Evolutionary conservation across 164 flowering plant genomes (phyloP).

Genomic region (Umbellularia californica): DNA sequence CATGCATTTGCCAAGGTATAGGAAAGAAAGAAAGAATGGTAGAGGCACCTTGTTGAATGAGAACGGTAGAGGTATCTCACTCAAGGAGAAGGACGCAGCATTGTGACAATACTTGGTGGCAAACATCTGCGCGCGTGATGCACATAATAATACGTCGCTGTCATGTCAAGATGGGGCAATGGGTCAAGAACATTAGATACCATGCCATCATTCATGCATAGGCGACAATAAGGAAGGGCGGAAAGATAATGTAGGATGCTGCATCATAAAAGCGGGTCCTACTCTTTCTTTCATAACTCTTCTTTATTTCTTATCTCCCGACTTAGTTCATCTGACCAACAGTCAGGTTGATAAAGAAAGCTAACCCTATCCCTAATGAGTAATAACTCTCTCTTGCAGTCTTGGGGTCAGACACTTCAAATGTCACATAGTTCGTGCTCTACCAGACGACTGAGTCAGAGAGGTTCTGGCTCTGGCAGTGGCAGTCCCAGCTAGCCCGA

Average conservation of each 20-base stretch:
- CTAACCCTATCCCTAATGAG: background rate
- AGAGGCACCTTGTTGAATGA: no score
- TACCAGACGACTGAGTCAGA: background rate
- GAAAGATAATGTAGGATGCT: conserved; percentile 2
- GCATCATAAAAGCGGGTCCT: background rate
- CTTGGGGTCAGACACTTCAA: no score
- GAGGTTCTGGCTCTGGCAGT: background rate
- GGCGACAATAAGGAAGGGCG: background rate
- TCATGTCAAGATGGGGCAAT: background rate
- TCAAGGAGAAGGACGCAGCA: no score
- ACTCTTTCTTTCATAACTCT: background rate
- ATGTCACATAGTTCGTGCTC: background rate
- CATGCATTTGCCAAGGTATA: no score
- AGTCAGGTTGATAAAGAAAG: background rate
- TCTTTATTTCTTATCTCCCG: background rate
- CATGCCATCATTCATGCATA: background rate
- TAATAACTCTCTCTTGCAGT: background rate
- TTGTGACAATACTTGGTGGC: background rate
- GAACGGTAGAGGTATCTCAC: no score
- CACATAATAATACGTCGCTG: background rate
- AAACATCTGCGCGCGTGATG: background rate
- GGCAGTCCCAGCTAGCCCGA: background rate
- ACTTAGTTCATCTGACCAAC: background rate
- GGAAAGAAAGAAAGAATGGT: no score
- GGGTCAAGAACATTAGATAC: background rate